Evolutionary conservation across 179 eudicot genomes (phyloP).

Genomic region (Sideroxylon spinosum): DNA sequence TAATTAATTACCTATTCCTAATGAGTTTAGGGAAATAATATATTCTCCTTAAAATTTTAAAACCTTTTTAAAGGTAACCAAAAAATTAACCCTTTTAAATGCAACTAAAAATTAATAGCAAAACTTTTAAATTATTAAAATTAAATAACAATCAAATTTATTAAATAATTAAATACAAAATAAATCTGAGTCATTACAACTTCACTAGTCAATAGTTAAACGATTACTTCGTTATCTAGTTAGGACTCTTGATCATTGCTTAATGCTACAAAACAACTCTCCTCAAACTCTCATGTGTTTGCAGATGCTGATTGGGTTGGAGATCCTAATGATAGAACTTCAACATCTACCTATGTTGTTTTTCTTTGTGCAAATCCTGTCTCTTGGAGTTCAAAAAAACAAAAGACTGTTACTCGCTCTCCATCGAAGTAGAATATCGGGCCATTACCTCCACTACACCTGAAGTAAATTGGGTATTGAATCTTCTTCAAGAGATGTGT

Average conservation of each 20-base stretch:
- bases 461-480: background rate
- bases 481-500: too few relatives aligned
- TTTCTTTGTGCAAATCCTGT: background rate
- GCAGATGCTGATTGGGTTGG: background rate
- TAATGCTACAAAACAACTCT: background rate
- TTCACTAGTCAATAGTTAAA: background rate
- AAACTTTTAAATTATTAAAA: too few relatives aligned
- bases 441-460: background rate
- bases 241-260: background rate
- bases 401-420: background rate
- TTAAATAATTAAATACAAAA: too few relatives aligned
- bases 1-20: too few relatives aligned
- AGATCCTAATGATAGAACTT: background rate
- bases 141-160: too few relatives aligned
- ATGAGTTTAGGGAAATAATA: too few relatives aligned
- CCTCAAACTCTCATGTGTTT: background rate
- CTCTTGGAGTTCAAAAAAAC: background rate
- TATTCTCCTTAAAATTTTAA: too few relatives aligned
- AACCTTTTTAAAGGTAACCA: too few relatives aligned
- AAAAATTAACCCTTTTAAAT: too few relatives aligned
- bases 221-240: background rate
- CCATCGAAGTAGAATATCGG: background rate
- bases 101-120: too few relatives aligned
- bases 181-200: too few relatives aligned
- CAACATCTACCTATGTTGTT: background rate